Conservation (phyloP, 306 rosid genomes). For the Cucurbita ficifolia region DNA sequence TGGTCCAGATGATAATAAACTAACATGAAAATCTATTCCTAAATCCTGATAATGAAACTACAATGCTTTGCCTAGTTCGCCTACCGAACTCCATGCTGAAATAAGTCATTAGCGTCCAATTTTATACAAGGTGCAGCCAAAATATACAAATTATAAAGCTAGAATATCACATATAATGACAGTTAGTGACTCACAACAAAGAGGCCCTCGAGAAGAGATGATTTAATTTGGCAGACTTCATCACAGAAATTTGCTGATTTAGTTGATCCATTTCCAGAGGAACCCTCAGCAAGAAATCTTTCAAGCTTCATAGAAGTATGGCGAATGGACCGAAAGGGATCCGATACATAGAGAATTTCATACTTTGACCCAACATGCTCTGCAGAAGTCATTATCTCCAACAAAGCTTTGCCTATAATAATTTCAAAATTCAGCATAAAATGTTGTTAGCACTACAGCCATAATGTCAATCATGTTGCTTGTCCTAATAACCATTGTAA, state of each 20-base stretch:
- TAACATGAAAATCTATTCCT: not conserved
- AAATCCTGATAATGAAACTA: not conserved
- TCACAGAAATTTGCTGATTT: conserved; percentile 49
- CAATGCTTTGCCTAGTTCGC: not conserved
- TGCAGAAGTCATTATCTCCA: conserved; percentile 45
- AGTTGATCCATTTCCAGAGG: conserved; percentile 38
- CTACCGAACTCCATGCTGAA: not conserved
- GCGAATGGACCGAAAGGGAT: conserved; percentile 39
- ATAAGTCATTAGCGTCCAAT: not conserved
- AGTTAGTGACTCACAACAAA: conserved; percentile 53
- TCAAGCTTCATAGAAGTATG: conserved; percentile 54
- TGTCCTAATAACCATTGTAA: not conserved
- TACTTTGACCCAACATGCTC: conserved; percentile 74
- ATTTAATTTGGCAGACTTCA: conserved; percentile 67
- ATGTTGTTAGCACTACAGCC: not conserved
- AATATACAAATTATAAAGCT: not conserved
- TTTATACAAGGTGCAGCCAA: not conserved
- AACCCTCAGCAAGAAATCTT: conserved; percentile 66
- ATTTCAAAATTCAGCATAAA: not conserved
- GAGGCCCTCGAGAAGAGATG: conserved; percentile 90
- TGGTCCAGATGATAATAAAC: not conserved
- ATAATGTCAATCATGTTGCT: not conserved
- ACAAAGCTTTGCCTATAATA: conserved; percentile 45
- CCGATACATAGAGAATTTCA: conserved; percentile 76
- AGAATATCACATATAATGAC: not conserved